These are phyloP conservation scores for Cladophialophora bantiana DNA, from an alignment of 2,329 filamentous ascomycete species.

Conservation along the genomic window DNA sequence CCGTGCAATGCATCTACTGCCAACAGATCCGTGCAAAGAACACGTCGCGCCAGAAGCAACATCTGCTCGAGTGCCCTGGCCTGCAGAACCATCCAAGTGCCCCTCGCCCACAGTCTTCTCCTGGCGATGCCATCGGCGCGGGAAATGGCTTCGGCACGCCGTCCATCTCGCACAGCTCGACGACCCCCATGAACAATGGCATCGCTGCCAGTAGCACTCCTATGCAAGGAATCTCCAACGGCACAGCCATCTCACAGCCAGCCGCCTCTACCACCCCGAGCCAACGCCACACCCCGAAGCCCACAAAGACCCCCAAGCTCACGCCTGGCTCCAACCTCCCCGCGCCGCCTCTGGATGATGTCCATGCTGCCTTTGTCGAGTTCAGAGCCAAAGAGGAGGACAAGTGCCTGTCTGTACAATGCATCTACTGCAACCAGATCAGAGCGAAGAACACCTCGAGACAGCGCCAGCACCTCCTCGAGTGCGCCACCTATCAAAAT, in stretches of 20 bases:
- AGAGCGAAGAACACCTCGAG: conserved; percentile 59
- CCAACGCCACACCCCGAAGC: conserved; percentile 35
- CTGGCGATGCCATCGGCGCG: conserved; percentile 49
- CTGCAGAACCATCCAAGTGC: conserved; percentile 55
- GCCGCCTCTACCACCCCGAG: conserved; percentile 28
- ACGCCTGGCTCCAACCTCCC: conserved; percentile 48
- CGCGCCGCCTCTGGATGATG: conserved; percentile 57
- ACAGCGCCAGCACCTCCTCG: conserved; percentile 58
- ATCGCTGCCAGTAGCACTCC: conserved; percentile 53
- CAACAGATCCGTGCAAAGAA: conserved; percentile 62
- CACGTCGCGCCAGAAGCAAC: conserved; percentile 60
- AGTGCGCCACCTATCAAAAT: conserved; percentile 58
- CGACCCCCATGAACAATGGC: conserved; percentile 52
- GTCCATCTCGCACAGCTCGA: conserved; percentile 50
- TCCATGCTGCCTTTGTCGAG: conserved; percentile 58
- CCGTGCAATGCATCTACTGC: conserved; percentile 61
- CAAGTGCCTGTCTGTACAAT: conserved; percentile 58
- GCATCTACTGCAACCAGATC: conserved; percentile 59
- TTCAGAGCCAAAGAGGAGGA: conserved; percentile 39
- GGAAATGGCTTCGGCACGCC: conserved; percentile 55
- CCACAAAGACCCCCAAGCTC: conserved; percentile 35
- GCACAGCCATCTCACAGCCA: conserved; percentile 42
- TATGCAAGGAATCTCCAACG: conserved; percentile 51
- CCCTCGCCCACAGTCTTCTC: conserved; percentile 51
- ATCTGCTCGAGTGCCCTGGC: conserved; percentile 59